Base-by-base conservation (phyloP, 768 basidiomycete genomes). In the Panaeolus cyanescens region DNA sequence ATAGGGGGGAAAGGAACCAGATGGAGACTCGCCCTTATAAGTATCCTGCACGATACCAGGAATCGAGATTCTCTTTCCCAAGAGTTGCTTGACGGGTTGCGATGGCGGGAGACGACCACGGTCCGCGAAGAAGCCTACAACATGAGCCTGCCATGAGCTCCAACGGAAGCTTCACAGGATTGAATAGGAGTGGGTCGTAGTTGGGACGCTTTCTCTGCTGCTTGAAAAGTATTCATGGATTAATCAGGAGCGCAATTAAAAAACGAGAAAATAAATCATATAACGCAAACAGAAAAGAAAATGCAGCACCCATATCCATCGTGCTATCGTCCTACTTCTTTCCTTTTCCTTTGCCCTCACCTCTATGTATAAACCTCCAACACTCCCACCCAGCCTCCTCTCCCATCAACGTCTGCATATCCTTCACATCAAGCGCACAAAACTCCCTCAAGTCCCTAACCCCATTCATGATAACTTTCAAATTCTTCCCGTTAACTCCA, bases 401-500 rank as follows among this genome's bases (percentile, higher is more conserved):
- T 5, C 95, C 95, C 33, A 96, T 71, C 22, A 95, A 80, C 17
- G 80, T 86, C 72, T 93, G 88, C 53, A 97, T 82, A 59, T 87
- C 77, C 60, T 75, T 70, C 62, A 87, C 70, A 42, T 70, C 71
- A 77, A 95, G 75, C 70, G 81, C 84, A 67, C 90, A 92, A 59
- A 98, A 73, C 71, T 89, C 89, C 57, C 85, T 79, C 31, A 99
- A 83, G 70, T 85, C 94, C 65, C 79, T 76, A n/a, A 96, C 89
- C 69, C 85, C 88, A 66, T 81, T 83, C 88, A 91, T 91, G 54
- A 99, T 88, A 72, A 92, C 88, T 70, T 90, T 88, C 55, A 89
- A 83, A 70, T 95, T 96, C 77, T 94, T 93, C 33, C 84, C 85
- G 5, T 84, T 90, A 32, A 99, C 84, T 0, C 96, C 95, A 0